Percentiles rank a stretch among this genome's conserved stretches.
Evolutionary conservation across 768 basidiomycete species (phyloP).

Genomic region (Suillus occidentalis): DNA sequence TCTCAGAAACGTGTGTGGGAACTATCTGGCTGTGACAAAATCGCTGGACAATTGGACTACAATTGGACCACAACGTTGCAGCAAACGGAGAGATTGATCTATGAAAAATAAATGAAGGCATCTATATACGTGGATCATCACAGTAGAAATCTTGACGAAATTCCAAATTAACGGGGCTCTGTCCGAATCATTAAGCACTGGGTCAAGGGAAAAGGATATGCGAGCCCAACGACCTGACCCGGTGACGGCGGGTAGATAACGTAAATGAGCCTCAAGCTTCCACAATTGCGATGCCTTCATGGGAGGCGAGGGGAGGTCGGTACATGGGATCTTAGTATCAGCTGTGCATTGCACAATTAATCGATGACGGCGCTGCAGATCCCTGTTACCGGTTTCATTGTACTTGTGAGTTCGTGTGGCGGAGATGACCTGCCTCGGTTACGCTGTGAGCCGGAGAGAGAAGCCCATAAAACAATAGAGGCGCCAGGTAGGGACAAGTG

Average conservation of each 20-base stretch:
- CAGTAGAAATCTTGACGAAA: not conserved
- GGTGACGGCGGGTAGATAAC: not conserved
- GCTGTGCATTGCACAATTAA: not conserved
- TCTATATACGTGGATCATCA: not conserved
- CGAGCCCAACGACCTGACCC: not conserved
- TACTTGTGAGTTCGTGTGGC: not conserved
- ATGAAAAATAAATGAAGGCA: conserved; percentile 1
- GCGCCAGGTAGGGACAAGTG: not conserved
- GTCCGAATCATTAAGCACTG: not conserved
- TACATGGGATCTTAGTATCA: not conserved
- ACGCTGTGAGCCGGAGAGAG: not conserved
- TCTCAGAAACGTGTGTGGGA: not conserved
- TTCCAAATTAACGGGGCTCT: conserved; percentile 1
- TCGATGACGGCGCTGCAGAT: not conserved
- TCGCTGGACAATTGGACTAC: not conserved
- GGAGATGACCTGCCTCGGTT: not conserved
- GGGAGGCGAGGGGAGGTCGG: not conserved
- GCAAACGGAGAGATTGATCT: not conserved
- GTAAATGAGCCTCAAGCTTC: not conserved
- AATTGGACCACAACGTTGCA: not conserved
- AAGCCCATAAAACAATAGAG: not conserved
- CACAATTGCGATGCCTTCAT: not conserved
- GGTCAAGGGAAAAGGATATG: not conserved
- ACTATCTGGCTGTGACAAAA: not conserved
- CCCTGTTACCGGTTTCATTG: not conserved